These are phyloP conservation scores for Hypoxylon sp. DNA, from an alignment of 2,329 filamentous ascomycete species.

Conservation along the genomic window DNA sequence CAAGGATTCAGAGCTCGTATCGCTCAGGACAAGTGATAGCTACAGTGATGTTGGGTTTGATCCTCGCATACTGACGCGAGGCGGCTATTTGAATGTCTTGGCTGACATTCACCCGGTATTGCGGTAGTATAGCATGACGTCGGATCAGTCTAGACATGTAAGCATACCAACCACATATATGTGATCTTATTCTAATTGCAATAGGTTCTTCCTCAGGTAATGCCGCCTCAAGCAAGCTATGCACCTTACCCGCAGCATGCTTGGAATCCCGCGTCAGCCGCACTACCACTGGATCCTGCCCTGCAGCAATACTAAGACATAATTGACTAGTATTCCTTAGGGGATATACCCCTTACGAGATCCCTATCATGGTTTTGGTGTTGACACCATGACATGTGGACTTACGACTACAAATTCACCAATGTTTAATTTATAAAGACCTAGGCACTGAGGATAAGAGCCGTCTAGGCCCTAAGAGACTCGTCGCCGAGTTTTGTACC, in stretches of 20 bases:
- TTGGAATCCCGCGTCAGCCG: neutral
- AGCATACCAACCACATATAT: neutral
- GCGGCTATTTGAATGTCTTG: conserved; percentile 57
- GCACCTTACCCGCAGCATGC: neutral
- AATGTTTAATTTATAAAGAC: conserved; percentile 5
- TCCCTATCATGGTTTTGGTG: neutral
- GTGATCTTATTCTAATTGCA: neutral
- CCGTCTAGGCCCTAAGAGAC: neutral
- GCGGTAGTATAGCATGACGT: conserved; percentile 33
- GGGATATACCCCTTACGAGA: neutral
- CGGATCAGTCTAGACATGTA: neutral
- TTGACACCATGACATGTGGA: neutral
- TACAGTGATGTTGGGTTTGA: conserved; percentile 61
- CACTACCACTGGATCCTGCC: neutral
- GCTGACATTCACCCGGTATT: conserved; percentile 39
- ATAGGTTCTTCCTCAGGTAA: neutral
- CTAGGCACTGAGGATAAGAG: neutral
- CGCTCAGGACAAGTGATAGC: conserved; percentile 52
- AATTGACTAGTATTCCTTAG: neutral
- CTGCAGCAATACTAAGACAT: neutral
- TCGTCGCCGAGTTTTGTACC: neutral
- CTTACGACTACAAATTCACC: neutral
- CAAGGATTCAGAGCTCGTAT: conserved; percentile 39
- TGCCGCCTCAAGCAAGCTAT: neutral
- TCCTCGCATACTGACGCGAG: conserved; percentile 55